These are phyloP conservation scores for Xerocomus minutiporus DNA, from an alignment of 1,284 basidiomycete genomes.

Conservation along the genomic window DNA sequence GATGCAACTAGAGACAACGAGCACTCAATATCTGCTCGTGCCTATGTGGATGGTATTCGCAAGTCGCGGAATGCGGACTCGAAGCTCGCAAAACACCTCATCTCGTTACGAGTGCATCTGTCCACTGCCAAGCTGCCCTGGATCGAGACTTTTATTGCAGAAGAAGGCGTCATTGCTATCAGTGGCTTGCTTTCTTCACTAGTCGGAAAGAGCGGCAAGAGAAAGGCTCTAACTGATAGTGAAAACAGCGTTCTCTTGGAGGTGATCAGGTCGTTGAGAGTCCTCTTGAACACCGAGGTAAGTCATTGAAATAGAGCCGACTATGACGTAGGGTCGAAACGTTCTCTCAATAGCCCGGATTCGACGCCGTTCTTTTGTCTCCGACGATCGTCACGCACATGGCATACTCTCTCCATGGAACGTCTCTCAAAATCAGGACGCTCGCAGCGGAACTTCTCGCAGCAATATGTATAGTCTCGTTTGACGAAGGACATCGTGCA, in stretches of 20 bases:
- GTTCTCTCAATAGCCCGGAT: slow-evolving; percentile 53
- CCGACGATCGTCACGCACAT: slow-evolving; percentile 71
- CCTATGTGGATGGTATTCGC: slow-evolving; percentile 58
- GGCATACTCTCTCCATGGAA: slow-evolving; percentile 63
- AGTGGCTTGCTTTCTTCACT: slow-evolving; percentile 53
- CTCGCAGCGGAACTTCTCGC: slow-evolving; percentile 77
- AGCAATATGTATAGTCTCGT: slow-evolving; percentile 75
- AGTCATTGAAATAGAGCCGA: slow-evolving; percentile 23
- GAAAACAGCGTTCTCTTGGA: slow-evolving; percentile 71
- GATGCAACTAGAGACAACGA: slow-evolving; percentile 40
- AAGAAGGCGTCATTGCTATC: slow-evolving; percentile 66
- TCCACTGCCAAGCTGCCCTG: slow-evolving; percentile 78
- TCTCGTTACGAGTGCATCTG: slow-evolving; percentile 80
- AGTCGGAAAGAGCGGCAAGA: slow-evolving; percentile 61
- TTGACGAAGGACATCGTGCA: slow-evolving; percentile 65
- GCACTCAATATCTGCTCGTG: slow-evolving; percentile 47
- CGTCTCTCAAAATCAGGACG: slow-evolving; percentile 68
- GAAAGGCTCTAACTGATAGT: slow-evolving; percentile 53
- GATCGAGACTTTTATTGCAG: slow-evolving; percentile 73
- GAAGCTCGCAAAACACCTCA: slow-evolving; percentile 72
- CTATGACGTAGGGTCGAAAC: slow-evolving; percentile 1
- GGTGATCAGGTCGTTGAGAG: slow-evolving; percentile 74
- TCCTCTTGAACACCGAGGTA: slow-evolving; percentile 83
- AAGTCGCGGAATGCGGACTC: slow-evolving; percentile 49
- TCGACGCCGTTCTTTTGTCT: slow-evolving; percentile 63